These are phyloP conservation scores for Chytriomyces sp. DNA, from an alignment of 192 early-diverging fungal species.

Conservation along the genomic window DNA sequence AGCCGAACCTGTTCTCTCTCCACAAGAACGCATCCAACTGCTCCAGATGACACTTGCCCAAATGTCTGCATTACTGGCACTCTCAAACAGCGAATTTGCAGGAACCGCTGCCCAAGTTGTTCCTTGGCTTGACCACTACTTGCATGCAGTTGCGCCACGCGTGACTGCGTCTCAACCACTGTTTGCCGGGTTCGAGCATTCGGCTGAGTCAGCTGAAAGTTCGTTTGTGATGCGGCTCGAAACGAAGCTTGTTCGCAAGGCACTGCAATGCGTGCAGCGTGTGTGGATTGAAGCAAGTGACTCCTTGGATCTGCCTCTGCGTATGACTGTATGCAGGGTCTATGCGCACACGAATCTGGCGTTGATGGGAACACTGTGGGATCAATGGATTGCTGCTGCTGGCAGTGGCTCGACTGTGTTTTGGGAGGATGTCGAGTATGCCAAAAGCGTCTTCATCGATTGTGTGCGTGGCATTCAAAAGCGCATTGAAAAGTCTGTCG, in stretches of 20 bases:
- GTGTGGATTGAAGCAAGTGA: too few relatives aligned
- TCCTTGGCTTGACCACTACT: background rate
- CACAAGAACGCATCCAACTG: conserved; percentile 5
- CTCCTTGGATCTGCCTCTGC: background rate
- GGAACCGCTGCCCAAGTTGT: background rate
- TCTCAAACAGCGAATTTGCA: background rate
- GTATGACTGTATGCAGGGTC: background rate
- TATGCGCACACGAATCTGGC: background rate
- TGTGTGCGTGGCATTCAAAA: conserved; percentile 42
- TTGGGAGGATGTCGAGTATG: background rate
- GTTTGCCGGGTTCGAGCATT: background rate
- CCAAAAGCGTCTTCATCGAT: conserved; percentile 23
- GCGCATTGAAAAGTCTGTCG: conserved; percentile 37
- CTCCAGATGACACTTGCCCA: background rate
- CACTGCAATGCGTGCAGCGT: background rate
- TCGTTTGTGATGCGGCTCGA: background rate
- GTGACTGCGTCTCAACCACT: background rate
- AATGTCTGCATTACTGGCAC: background rate
- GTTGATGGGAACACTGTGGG: background rate
- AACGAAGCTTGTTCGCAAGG: conserved; percentile 15
- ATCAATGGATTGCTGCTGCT: background rate
- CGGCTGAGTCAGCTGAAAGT: background rate
- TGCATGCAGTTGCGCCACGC: background rate
- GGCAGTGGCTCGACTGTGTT: background rate
- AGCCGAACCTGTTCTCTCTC: too few relatives aligned